A percentile compares a stretch with the other conserved stretches of the same genome.
phyloP scores from a whole-genome alignment of 139 green algal genomes.

The Pseudopediastrum boryanum region DNA sequence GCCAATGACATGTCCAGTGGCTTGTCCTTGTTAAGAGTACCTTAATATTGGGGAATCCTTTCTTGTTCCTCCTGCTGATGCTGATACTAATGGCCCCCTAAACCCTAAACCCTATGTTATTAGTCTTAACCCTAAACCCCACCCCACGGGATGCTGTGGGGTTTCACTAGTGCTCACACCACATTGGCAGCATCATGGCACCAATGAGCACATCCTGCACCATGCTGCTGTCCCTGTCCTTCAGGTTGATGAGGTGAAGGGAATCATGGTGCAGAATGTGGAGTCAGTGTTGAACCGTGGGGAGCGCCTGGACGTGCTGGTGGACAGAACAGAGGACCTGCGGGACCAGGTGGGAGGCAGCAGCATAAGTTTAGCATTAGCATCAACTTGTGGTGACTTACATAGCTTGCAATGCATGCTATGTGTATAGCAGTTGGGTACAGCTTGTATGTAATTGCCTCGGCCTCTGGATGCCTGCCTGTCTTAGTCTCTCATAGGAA shows the following conservation, averaged over 20 bases:
- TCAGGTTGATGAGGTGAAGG: slow-evolving; percentile 75
- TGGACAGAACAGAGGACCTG: slow-evolving; percentile 92
- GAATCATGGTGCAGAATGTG: slow-evolving; percentile 94
- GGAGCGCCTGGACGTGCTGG: slow-evolving; percentile 93
- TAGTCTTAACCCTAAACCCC: no score
- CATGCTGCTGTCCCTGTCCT: background rate
- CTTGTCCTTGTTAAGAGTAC: no score
- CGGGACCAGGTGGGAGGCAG: slow-evolving; percentile 44
- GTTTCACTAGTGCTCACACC: no score
- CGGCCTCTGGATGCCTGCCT: background rate
- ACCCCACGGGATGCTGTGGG: no score
- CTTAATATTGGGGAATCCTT: no score
- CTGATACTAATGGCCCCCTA: no score
- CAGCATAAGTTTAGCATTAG: background rate
- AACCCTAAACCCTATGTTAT: no score
- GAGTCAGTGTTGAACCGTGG: slow-evolving; percentile 92
- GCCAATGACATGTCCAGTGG: no score
- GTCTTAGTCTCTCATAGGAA: background rate
- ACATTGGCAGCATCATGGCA: no score
- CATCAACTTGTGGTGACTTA: background rate
- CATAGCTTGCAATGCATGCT: background rate
- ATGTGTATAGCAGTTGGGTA: background rate
- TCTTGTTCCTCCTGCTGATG: no score
- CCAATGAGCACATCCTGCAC: no score
- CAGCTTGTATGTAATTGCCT: background rate